phyloP scores from a whole-genome alignment of 1,139 yeast species.

The Yamadazyma taylorii region DNA sequence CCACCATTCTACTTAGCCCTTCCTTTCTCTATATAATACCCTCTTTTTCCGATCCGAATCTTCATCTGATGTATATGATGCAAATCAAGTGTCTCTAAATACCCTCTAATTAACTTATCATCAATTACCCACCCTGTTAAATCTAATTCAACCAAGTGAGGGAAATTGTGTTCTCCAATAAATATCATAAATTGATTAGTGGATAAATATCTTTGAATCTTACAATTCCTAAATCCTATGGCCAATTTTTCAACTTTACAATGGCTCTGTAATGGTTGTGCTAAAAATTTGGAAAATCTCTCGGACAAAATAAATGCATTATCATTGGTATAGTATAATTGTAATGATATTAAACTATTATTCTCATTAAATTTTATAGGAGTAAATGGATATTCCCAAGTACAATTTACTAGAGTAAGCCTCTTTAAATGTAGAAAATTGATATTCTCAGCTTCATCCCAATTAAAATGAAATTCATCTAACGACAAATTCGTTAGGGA shows the following conservation, averaged over 20 bases:
- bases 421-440: slow-evolving; percentile 14
- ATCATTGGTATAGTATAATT: slow-evolving; percentile 26
- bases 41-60: neutral
- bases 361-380: slow-evolving; percentile 32
- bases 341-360: slow-evolving; percentile 22
- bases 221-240: slow-evolving; percentile 16
- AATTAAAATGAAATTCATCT: slow-evolving; percentile 33
- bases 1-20: neutral
- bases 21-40: neutral
- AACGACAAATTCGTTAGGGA: slow-evolving; percentile 24
- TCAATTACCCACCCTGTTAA: slow-evolving; percentile 26
- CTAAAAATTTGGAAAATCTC: slow-evolving; percentile 32
- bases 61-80: neutral
- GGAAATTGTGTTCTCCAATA: slow-evolving; percentile 18
- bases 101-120: slow-evolving; percentile 5
- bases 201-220: slow-evolving; percentile 15
- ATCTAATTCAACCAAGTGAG: slow-evolving; percentile 19
- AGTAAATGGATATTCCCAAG: slow-evolving; percentile 48
- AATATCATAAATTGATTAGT: slow-evolving; percentile 18
- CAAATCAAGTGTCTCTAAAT: neutral
- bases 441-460: slow-evolving; percentile 20
- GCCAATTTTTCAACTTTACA: slow-evolving; percentile 21
- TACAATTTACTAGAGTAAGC: slow-evolving; percentile 30
- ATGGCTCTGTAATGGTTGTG: slow-evolving; percentile 17
- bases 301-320: slow-evolving; percentile 38